A percentile compares a stretch with the other conserved stretches of the same genome.
Conservation (phyloP, 192 early-diverging fungal genomes). For the Obelidium mucronatum region DNA sequence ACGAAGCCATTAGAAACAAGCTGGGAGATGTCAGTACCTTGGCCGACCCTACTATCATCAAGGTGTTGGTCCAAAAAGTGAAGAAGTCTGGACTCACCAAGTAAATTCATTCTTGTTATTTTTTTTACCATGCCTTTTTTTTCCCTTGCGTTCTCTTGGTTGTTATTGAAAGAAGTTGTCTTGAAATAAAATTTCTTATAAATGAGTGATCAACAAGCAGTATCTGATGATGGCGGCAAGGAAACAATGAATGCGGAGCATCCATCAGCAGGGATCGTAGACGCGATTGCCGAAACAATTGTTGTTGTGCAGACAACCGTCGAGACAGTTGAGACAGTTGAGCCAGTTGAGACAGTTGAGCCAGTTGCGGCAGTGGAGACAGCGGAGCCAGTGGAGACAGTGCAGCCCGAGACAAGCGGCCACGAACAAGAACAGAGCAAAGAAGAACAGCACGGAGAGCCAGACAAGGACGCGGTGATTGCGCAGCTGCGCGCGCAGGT, state of each 20-base stretch:
- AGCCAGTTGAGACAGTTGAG: background rate
- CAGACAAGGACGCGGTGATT: slow-evolving; percentile 22
- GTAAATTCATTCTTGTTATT: background rate
- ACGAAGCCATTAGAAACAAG: slow-evolving; percentile 61
- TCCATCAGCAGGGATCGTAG: no score
- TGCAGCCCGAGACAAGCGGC: background rate
- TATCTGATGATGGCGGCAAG: no score
- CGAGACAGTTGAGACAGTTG: background rate
- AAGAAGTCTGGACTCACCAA: slow-evolving; percentile 22
- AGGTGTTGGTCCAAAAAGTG: slow-evolving; percentile 55
- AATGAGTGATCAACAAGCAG: no score
- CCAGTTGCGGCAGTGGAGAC: no score
- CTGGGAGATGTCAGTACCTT: slow-evolving; percentile 90
- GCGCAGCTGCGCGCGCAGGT: slow-evolving; percentile 13
- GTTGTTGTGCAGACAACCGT: no score
- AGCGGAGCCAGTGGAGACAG: background rate
- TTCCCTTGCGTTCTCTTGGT: background rate
- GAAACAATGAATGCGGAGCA: no score
- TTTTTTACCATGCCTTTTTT: background rate
- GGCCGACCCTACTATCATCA: slow-evolving; percentile 77
- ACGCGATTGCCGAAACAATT: background rate
- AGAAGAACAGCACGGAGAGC: background rate
- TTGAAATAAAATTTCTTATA: no score
- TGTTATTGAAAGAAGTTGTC: background rate
- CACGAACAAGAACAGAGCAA: no score